Conservation (phyloP, 2,329 filamentous ascomycete species). For the Colletotrichum euphorbiae region DNA sequence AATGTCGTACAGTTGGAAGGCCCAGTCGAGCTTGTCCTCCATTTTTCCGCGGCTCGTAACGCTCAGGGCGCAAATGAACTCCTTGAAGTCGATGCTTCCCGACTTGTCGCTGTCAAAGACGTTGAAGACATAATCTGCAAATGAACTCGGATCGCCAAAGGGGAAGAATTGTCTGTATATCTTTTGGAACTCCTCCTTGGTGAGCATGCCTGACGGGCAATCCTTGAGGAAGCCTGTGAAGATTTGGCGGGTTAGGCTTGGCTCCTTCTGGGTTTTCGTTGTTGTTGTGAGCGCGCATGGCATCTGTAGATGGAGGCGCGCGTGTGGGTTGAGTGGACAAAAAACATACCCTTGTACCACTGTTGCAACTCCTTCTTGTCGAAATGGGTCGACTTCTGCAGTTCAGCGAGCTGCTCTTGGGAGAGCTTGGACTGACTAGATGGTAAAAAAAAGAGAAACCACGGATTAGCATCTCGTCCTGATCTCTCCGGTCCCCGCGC, state of each 20-base stretch:
- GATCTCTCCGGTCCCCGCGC: no score
- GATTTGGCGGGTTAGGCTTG: neutral
- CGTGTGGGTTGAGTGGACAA: no score
- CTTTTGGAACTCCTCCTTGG: constrained; percentile 99
- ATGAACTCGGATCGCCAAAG: constrained; percentile 95
- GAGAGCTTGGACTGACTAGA: constrained; percentile 98
- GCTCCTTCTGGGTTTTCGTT: no score
- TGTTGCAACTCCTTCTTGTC: constrained; percentile 99
- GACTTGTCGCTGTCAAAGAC: constrained; percentile 98
- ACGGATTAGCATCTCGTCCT: no score
- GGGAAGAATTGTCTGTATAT: constrained; percentile 99
- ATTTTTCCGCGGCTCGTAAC: constrained; percentile 98
- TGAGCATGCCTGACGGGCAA: constrained; percentile 95
- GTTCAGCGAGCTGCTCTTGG: constrained; percentile 92
- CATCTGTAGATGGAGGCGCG: no score
- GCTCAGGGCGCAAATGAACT: constrained; percentile 98
- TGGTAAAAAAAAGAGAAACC: neutral
- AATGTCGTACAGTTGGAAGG: constrained; percentile 99
- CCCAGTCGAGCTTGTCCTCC: constrained; percentile 99
- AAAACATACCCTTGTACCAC: constrained; percentile 94
- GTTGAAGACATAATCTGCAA: constrained; percentile 99
- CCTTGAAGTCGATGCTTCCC: constrained; percentile 98
- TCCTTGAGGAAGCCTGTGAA: constrained; percentile 92
- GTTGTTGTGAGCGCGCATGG: neutral
- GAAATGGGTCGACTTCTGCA: constrained; percentile 97